Evolutionary conservation across 2,329 filamentous ascomycete species (phyloP).

Genomic region (Xylariales sp.): DNA sequence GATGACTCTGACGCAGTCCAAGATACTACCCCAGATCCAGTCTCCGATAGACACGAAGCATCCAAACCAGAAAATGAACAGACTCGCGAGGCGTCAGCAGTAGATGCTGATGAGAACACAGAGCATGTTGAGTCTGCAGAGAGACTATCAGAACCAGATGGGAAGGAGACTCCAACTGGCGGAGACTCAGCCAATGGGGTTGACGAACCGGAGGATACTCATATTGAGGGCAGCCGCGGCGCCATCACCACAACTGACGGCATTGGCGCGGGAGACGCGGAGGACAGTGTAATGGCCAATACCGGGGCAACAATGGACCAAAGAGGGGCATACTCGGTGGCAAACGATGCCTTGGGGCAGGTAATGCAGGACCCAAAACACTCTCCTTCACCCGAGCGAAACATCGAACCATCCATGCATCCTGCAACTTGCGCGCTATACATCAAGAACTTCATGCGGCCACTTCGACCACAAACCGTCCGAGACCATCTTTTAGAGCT

Average conservation of each 20-base stretch:
- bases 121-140: constrained; percentile 19
- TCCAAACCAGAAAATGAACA: constrained; percentile 18
- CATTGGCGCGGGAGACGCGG: constrained; percentile 19
- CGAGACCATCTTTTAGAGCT: constrained; percentile 76
- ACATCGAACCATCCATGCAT: constrained; percentile 71
- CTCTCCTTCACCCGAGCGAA: constrained; percentile 46
- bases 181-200: constrained; percentile 17
- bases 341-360: constrained; percentile 39
- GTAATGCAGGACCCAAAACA: constrained; percentile 37
- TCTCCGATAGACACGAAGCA: constrained; percentile 26
- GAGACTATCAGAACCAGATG: constrained; percentile 11
- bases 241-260: constrained; percentile 1
- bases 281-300: constrained; percentile 38
- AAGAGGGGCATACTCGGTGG: constrained; percentile 26
- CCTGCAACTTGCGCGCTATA: constrained; percentile 82
- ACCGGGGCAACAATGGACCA: constrained; percentile 33
- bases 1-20: constrained; percentile 46
- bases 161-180: constrained; percentile 14
- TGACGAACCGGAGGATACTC: constrained; percentile 16
- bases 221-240: background rate
- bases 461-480: constrained; percentile 76
- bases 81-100: constrained; percentile 9
- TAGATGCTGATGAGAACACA: constrained; percentile 37
- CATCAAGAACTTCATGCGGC: constrained; percentile 90
- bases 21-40: constrained; percentile 1